phyloP scores from a whole-genome alignment of 1,284 basidiomycete genomes.

The Vanrija sp. region DNA sequence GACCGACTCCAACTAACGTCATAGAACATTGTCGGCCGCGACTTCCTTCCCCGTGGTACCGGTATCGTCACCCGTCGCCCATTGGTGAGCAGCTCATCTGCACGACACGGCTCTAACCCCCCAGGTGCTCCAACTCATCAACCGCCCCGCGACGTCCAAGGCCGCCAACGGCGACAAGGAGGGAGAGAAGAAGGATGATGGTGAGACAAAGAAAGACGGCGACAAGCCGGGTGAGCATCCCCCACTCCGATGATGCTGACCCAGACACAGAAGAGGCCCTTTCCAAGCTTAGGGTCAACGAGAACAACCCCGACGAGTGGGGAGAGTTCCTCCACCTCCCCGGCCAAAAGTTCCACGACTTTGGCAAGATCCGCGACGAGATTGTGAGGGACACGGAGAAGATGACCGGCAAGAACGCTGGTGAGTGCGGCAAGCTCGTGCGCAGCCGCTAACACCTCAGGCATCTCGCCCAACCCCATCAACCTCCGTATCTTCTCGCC shows the following conservation, averaged over 20 bases:
- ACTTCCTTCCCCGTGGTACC: conserved; percentile 93
- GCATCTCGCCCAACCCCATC: conserved; percentile 92
- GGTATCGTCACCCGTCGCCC: conserved; percentile 90
- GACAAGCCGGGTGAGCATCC: neutral
- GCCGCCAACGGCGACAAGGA: conserved; percentile 51
- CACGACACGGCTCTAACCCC: neutral
- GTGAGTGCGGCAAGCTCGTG: conserved; percentile 34
- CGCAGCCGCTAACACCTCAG: conserved; percentile 40
- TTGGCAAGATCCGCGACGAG: conserved; percentile 92
- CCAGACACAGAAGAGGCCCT: conserved; percentile 25
- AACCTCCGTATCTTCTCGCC: conserved; percentile 87
- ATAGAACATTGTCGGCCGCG: conserved; percentile 93
- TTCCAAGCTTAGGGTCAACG: conserved; percentile 48
- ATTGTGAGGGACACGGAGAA: conserved; percentile 95
- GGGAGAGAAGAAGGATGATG: conserved; percentile 14
- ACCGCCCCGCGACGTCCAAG: conserved; percentile 61
- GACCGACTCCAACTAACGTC: neutral
- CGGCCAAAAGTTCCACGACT: conserved; percentile 95
- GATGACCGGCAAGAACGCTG: conserved; percentile 94
- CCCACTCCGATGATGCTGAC: too few relatives aligned
- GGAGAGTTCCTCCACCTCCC: conserved; percentile 96
- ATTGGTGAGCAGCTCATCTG: conserved; percentile 55
- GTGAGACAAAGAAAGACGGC: conserved; percentile 17
- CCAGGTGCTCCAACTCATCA: conserved; percentile 89
- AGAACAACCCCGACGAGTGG: conserved; percentile 89